Base-by-base conservation (phyloP, 2,329 filamentous ascomycete genomes). In the Coniella vitis region DNA sequence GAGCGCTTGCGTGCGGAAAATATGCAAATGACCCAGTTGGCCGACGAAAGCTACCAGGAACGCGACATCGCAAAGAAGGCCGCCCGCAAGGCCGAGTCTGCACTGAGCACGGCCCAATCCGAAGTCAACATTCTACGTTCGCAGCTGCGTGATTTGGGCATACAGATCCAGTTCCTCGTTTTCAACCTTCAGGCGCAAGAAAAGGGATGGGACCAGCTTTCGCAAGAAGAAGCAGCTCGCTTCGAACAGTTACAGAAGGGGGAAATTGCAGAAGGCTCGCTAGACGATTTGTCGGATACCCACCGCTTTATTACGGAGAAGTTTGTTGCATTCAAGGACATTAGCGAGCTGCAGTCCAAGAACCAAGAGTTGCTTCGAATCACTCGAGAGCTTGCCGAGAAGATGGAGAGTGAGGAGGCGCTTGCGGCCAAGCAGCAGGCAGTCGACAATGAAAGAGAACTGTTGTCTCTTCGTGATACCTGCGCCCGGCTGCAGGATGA, bases 351-450 rank as follows among this genome's bases (percentile, higher is more conserved):
- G 9, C 90, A 96, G 61, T 78, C 86, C 51, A 90, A 95, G 72
- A 97, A 98, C 56, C 76, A 86, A 53, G 86, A 93, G 55, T 76
- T 96, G 17, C 74, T 96, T 20, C 83, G 84, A 43, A 83, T 95
- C 57, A 87, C 90, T 4, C 83, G 91, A 35, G 82, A 94, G 56
- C 74, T 98, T 13, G 90, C 88, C 8, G 86, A 91, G 53, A 82
- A 87, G 64, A 88, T 96, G 75, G 93, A 97, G 68, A 90, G 87
- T 45, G 87, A 91, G 58, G 90, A 96, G 63, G 89, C 90, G 1
- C 73, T 86, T 38, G 76, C 78, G 7, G 78, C 76, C 7, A 81
- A 83, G 63, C 73, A 78, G 52, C 76, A 83, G 60, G 78, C 79
- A 5, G 75, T 78, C 53, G 69, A 81, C 52, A 81, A 84, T 47